A percentile compares a stretch with the other conserved stretches of the same genome.
phyloP scores from a whole-genome alignment of 2,329 filamentous ascomycete genomes.

The Aspergillus ruber region DNA sequence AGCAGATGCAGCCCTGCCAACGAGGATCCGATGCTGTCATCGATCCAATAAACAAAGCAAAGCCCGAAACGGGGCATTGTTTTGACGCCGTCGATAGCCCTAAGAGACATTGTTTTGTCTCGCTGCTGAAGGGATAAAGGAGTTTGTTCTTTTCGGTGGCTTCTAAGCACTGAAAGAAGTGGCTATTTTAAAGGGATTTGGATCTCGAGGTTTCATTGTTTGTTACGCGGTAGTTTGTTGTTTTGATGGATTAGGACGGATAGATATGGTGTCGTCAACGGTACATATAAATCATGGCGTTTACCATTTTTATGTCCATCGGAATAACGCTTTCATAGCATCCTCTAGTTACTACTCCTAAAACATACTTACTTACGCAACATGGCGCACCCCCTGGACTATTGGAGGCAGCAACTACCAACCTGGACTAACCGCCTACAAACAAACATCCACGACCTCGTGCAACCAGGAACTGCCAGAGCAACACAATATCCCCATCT shows the following conservation, averaged over 20 bases:
- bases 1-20: too few relatives aligned
- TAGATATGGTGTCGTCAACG: neutral
- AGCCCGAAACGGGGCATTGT: too few relatives aligned
- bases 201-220: neutral
- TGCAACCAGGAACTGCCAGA: neutral
- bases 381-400: neutral
- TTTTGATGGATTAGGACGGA: neutral
- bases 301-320: neutral
- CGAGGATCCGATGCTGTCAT: too few relatives aligned
- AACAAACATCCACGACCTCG: neutral
- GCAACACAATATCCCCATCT: neutral
- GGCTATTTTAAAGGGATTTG: neutral
- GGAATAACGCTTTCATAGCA: neutral
- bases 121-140: neutral
- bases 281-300: neutral
- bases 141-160: neutral
- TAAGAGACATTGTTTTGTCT: neutral
- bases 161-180: too few relatives aligned
- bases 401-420: neutral
- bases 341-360: neutral
- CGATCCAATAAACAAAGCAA: too few relatives aligned
- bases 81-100: neutral
- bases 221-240: too few relatives aligned
- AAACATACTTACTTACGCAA: neutral
- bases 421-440: neutral